Conservation (phyloP, 352 stramenopile species). For the Pythium sukuiense region DNA sequence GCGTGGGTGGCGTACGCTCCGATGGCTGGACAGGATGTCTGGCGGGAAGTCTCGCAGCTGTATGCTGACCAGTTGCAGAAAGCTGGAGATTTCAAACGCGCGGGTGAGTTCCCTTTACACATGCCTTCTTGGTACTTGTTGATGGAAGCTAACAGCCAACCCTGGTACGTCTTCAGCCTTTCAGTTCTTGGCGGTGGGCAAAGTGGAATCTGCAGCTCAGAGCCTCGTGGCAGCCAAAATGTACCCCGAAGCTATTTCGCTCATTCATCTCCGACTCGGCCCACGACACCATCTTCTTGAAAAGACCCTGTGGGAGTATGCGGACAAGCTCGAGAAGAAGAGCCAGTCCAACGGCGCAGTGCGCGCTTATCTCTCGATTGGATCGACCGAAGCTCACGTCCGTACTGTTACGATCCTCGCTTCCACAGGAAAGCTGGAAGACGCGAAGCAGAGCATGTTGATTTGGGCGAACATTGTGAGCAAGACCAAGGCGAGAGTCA, state of each 20-base stretch:
- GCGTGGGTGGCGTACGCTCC: slow-evolving; percentile 70
- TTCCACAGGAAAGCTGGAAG: slow-evolving; percentile 5
- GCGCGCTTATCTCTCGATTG: slow-evolving; percentile 7
- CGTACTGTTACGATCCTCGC: slow-evolving; percentile 15
- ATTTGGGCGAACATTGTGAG: neutral
- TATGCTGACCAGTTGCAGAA: slow-evolving; percentile 59
- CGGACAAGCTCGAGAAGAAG: slow-evolving; percentile 37
- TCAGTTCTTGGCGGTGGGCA: slow-evolving; percentile 59
- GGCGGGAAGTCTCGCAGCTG: slow-evolving; percentile 61
- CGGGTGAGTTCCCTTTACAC: slow-evolving; percentile 29
- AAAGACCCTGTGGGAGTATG: slow-evolving; percentile 41
- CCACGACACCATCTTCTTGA: slow-evolving; percentile 39
- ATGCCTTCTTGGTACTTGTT: neutral
- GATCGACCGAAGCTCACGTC: slow-evolving; percentile 1
- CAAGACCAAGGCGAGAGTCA: neutral
- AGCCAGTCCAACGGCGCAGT: slow-evolving; percentile 15
- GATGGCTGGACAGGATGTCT: slow-evolving; percentile 72
- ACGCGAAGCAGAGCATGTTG: slow-evolving; percentile 5
- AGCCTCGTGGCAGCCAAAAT: slow-evolving; percentile 40
- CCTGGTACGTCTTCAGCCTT: slow-evolving; percentile 30
- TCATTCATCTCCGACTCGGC: slow-evolving; percentile 48
- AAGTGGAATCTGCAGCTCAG: slow-evolving; percentile 48
- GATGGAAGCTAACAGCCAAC: neutral
- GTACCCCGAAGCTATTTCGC: slow-evolving; percentile 57
- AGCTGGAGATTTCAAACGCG: slow-evolving; percentile 44